Percentiles rank a stretch among this genome's conserved stretches.
Conservation (phyloP, 139 green algal species). For the Astrephomene gubernaculifera region DNA sequence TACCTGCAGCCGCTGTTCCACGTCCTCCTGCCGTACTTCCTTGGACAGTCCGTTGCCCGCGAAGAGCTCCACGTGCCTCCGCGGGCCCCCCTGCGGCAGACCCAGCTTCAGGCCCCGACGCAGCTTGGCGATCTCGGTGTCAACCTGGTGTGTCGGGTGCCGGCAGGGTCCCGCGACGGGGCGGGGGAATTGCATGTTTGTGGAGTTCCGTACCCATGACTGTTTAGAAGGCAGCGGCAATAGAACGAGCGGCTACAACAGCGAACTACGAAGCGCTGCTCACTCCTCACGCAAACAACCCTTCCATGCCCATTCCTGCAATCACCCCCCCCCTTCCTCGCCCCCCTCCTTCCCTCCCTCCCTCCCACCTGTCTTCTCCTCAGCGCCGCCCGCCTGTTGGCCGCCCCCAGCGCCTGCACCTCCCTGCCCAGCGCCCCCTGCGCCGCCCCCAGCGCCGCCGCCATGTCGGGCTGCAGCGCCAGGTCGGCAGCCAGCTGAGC, state of each 20-base stretch:
- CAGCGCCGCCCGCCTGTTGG: background rate
- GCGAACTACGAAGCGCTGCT: too few species aligned
- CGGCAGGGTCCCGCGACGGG: too few species aligned
- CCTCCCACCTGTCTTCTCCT: constrained; percentile 1
- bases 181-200: too few species aligned
- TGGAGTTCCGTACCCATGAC: too few species aligned
- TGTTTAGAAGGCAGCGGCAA: too few species aligned
- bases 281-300: too few species aligned
- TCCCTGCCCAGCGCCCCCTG: background rate
- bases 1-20: constrained; percentile 6
- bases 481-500: background rate
- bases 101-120: background rate
- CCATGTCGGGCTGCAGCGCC: constrained; percentile 36
- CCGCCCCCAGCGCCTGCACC: background rate
- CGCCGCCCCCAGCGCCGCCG: constrained; percentile 8
- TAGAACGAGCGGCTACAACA: too few species aligned
- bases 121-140: background rate
- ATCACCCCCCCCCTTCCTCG: too few species aligned
- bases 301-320: too few species aligned
- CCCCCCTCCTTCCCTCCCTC: too few species aligned
- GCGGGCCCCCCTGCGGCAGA: background rate
- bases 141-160: background rate
- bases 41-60: constrained; percentile 1
- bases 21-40: background rate
- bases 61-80: background rate